Base-by-base conservation (phyloP, 225 moss, liverwort and hornwort genomes). In the Physcomitrellopsis africana region DNA sequence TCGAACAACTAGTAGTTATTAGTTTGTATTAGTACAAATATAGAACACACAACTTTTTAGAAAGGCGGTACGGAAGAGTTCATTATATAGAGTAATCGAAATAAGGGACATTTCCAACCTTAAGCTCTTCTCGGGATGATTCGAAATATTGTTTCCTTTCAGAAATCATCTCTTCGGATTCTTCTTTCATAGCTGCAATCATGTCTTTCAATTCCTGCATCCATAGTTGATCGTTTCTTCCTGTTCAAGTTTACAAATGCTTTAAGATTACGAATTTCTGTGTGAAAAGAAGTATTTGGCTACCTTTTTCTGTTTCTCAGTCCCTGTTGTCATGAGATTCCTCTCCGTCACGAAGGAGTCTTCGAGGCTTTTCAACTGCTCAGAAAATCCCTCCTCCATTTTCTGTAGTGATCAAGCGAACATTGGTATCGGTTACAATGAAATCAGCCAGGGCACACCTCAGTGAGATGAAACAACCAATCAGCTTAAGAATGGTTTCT, bases 71-170 rank as follows among this genome's bases (percentile, higher is more conserved):
- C 58, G 17, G 26, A 51, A 69, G 16, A 16, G 59, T 18, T 59
- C 42, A 24, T 19, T 32, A 57, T 2, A 51, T 44, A 62, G 3
- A 5, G 12, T 5, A 67, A 41, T 3, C 51, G 12, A 58, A 65
- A 37, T 15, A 24, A 70, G 51, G n/a, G 7, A 37, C 32, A 23
- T 55, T 62, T 19, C 32, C 48, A 63, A 92, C 94, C 89, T 97
- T 97, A 8, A 92, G 59, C 60, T 97, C 96, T 66, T 97, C 96
- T 64, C 92, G 85, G 11, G 76, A 81, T 56, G 92, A 74, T 78
- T 97, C 96, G 73, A 92, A 97, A 12, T 87, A 80, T 81, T 94
- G 92, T 45, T 82, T 82, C 62, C 83, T 92, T 47, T 97, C 96
- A 49, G 65, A 72, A 9, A 89, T 82, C 11, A 79, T 63, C 74